These are phyloP conservation scores for Fusarium sp. DNA, from an alignment of 2,329 filamentous ascomycete species.

Conservation along the genomic window DNA sequence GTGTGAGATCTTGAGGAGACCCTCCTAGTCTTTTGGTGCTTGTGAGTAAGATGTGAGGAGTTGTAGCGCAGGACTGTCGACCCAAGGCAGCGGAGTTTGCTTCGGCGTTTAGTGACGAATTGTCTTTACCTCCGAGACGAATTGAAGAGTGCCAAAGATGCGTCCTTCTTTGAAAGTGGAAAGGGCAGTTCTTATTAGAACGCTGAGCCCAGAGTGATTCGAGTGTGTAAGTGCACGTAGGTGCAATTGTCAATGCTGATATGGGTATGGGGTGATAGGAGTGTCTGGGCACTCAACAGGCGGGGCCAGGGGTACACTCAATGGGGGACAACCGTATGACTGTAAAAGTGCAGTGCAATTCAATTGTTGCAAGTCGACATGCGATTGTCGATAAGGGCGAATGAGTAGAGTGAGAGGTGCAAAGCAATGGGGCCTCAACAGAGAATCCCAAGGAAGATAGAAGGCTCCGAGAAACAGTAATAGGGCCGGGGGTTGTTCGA, in stretches of 20 bases:
- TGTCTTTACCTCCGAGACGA: slow-evolving; percentile 12
- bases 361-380: slow-evolving; percentile 40
- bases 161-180: slow-evolving; percentile 8
- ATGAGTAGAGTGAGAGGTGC: slow-evolving; percentile 29
- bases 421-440: slow-evolving; percentile 36
- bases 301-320: slow-evolving; percentile 37
- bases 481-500: slow-evolving; percentile 35
- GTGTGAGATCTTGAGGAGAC: slow-evolving; percentile 16
- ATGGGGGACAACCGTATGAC: slow-evolving; percentile 45
- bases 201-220: slow-evolving; percentile 24
- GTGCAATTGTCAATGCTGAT: slow-evolving; percentile 29
- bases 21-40: slow-evolving; percentile 11
- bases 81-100: slow-evolving; percentile 37
- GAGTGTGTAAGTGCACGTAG: slow-evolving; percentile 30
- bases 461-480: slow-evolving; percentile 23
- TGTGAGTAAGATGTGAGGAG: slow-evolving; percentile 24
- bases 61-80: slow-evolving; percentile 29
- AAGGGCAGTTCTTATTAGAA: slow-evolving; percentile 28
- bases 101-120: slow-evolving; percentile 11
- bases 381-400: slow-evolving; percentile 37
- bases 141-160: slow-evolving; percentile 3
- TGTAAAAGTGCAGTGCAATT: slow-evolving; percentile 27
- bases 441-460: slow-evolving; percentile 28
- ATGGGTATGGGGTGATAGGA: slow-evolving; percentile 42
- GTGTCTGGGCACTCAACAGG: slow-evolving; percentile 32